Conservation (phyloP, 73 alveolate genomes). For the Paramecium primaurelia region DNA sequence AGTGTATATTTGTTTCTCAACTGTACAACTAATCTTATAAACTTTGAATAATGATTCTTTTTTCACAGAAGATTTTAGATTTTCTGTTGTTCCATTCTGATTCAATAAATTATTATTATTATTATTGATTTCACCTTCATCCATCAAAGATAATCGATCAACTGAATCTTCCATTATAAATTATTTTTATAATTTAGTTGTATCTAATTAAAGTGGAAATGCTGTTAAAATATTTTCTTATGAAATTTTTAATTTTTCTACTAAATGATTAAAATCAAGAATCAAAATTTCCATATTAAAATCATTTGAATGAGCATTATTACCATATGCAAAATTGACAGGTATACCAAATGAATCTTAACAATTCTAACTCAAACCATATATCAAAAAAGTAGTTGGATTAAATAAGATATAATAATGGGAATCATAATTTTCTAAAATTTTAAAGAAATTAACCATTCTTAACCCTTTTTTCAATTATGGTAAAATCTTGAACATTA, state of each 20-base stretch:
- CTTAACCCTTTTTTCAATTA: constrained; percentile 19
- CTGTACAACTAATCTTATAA: not conserved
- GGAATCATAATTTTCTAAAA: not conserved
- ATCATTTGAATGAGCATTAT: not conserved
- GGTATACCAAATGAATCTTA: constrained; percentile 32
- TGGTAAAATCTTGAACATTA: constrained; percentile 48
- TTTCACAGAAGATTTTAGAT: not conserved
- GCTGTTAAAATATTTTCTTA: constrained; percentile 8
- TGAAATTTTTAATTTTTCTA: not conserved
- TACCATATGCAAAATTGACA: constrained; percentile 22
- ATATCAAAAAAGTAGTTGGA: constrained; percentile 1
- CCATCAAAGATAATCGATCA: not conserved
- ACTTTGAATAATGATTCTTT: not conserved
- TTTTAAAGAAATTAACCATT: constrained; percentile 45
- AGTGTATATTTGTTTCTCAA: not conserved
- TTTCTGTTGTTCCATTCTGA: not conserved
- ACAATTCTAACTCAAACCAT: constrained; percentile 44
- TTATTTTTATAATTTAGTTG: constrained; percentile 27
- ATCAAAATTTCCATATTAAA: constrained; percentile 38
- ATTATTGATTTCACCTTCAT: not conserved
- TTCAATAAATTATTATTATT: not conserved
- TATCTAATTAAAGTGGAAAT: constrained; percentile 5
- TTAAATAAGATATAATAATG: constrained; percentile 45
- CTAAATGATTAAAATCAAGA: not conserved
- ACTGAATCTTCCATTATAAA: constrained; percentile 30